phyloP scores from a whole-genome alignment of 2,329 filamentous ascomycete genomes.

The Fusarium armeniacum region DNA sequence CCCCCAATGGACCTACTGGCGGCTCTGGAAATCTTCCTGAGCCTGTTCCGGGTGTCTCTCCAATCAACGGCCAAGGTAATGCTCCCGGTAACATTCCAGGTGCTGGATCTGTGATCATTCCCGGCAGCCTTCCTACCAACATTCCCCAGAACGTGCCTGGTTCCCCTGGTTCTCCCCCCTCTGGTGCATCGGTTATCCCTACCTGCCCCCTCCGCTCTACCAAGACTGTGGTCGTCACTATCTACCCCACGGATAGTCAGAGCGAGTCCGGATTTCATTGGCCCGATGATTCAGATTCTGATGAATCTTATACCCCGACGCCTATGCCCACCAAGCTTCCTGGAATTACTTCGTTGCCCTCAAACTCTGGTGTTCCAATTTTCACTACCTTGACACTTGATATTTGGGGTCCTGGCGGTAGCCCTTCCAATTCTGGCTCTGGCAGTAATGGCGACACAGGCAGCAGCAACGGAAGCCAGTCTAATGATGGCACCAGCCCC shows the following conservation, averaged over 20 bases:
- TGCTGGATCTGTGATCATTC: slow-evolving; percentile 29
- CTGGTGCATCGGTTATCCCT: slow-evolving; percentile 37
- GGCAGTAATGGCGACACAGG: slow-evolving; percentile 17
- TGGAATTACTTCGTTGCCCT: slow-evolving; percentile 29
- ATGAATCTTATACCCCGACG: slow-evolving; percentile 39
- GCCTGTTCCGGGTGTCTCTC: slow-evolving; percentile 8
- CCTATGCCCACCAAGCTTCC: slow-evolving; percentile 52
- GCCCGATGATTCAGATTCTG: slow-evolving; percentile 38
- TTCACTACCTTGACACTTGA: slow-evolving; percentile 57
- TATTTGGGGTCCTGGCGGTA: slow-evolving; percentile 50
- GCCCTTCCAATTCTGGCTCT: slow-evolving; percentile 23
- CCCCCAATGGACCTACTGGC: slow-evolving; percentile 20
- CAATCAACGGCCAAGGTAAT: slow-evolving; percentile 17
- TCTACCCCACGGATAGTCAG: slow-evolving; percentile 55
- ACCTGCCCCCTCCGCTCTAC: slow-evolving; percentile 59
- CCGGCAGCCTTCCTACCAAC: slow-evolving; percentile 26
- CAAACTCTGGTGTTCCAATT: slow-evolving; percentile 42
- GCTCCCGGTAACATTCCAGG: slow-evolving; percentile 30
- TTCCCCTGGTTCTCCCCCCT: slow-evolving; percentile 10
- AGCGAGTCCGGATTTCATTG: slow-evolving; percentile 36
- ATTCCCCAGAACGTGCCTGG: slow-evolving; percentile 27
- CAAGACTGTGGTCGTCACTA: slow-evolving; percentile 64
- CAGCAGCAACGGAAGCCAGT: slow-evolving; percentile 20
- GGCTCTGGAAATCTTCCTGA: slow-evolving; percentile 27
- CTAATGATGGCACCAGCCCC: slow-evolving; percentile 13